Evolutionary conservation across 139 green algal genomes (phyloP), one percentile per base, ranked within the genome.

Genomic region (Monoraphidium neglectum): DNA sequence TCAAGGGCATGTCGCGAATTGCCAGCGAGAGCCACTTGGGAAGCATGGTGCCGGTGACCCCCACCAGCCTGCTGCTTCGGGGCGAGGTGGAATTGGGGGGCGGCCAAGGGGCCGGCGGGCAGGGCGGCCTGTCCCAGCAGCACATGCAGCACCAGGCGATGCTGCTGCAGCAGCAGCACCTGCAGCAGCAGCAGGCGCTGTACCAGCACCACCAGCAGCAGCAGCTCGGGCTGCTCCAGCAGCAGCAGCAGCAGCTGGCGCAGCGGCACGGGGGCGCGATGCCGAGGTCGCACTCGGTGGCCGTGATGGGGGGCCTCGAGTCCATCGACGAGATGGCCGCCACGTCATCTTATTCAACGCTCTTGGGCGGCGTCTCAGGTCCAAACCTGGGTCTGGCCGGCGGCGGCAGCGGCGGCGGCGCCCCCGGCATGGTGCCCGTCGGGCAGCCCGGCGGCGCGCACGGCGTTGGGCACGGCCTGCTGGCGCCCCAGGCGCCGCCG

Each of bases 1-100:
- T 79, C 36, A 77, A 70, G n/a, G 73, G 73, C 63, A 69, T 80
- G 66, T 54, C 33, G 26, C 68, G 75, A 35, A 75, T 80, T 23
- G 75, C 65, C 0, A 69, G 49, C n/a, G 75, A 80, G 38, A 76
- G 65, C 65, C 51, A 80, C 49, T 32, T 80, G 26, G 47, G 24
- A 23, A 68, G 32, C 36, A 79, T 79, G 73, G 73, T 79, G 35
- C 73, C 73, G 5, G 28, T 79, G 13, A 79, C 61, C 47, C 73
- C 72, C 8, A n/a, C n/a, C n/a, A n/a, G n/a, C n/a, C n/a, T n/a
- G n/a, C n/a, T n/a, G n/a, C 33, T 38, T 33, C 26, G 60, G 26
- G 26, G 28, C 43, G 43, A 12, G 8, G 43, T 37, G 37, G 30
- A 18, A 16, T 15, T 35, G 53, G 4, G 23, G n/a, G 26, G 60